These are phyloP conservation scores for Cytospora leucostoma DNA, from an alignment of 2,329 filamentous ascomycete species.

Conservation along the genomic window DNA sequence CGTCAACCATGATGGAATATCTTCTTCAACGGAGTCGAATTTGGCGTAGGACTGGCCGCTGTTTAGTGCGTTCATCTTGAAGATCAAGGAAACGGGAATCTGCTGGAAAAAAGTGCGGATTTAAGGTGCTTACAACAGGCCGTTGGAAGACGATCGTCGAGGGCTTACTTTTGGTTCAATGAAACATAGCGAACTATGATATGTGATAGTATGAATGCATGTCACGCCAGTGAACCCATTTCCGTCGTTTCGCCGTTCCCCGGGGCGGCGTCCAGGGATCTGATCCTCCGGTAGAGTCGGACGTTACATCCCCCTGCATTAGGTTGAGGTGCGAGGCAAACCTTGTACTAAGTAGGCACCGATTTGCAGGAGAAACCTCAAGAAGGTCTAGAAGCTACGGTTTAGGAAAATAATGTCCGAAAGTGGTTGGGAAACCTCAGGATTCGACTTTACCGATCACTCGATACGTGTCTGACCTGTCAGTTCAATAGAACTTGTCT, in stretches of 20 bases:
- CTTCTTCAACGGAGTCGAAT: not conserved
- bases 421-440: not conserved
- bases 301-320: no score
- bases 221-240: no score
- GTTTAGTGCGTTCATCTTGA: not conserved
- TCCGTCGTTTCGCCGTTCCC: no score
- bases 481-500: not conserved
- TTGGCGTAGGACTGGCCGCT: not conserved
- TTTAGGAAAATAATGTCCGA: not conserved
- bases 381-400: no score
- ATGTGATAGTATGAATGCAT: no score
- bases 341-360: not conserved
- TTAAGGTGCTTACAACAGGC: not conserved
- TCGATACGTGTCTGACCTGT: not conserved
- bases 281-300: no score
- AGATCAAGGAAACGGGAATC: not conserved
- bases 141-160: not conserved
- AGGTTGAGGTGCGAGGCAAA: no score
- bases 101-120: not conserved
- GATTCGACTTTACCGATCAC: not conserved
- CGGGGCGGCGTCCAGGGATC: no score
- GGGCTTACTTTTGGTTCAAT: not conserved
- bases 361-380: no score
- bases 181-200: no score
- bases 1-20: not conserved